Evolutionary conservation across 163 green algal species (phyloP).

Genomic region (Volvox carteri): DNA sequence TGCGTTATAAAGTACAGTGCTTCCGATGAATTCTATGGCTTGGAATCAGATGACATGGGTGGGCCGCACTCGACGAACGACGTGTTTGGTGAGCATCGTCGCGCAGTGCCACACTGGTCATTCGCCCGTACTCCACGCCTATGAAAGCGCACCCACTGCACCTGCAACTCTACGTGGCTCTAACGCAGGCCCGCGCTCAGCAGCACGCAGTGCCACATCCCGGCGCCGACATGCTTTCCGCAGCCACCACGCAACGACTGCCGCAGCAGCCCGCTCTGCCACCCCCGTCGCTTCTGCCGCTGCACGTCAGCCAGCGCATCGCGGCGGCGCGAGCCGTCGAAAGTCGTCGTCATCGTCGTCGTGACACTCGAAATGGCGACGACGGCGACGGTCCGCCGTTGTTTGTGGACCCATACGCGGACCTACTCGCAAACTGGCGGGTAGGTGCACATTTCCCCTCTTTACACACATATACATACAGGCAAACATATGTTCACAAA

Average conservation of each 20-base stretch:
- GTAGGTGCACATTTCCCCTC: background rate
- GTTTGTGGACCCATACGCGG: constrained; percentile 67
- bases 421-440: constrained; percentile 32
- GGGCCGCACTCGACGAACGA: background rate
- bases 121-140: too few species aligned
- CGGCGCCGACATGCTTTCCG: background rate
- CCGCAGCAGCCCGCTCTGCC: background rate
- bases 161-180: too few species aligned
- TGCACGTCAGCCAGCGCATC: constrained; percentile 24
- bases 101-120: too few species aligned
- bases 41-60: background rate
- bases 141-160: too few species aligned
- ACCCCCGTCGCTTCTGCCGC: background rate
- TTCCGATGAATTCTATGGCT: too few species aligned
- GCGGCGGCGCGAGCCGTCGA: constrained; percentile 14
- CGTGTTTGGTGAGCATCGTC: background rate
- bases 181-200: background rate
- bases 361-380: background rate
- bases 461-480: too few species aligned
- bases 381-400: background rate
- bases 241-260: background rate
- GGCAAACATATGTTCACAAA: too few species aligned
- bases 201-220: background rate
- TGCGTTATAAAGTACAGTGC: too few species aligned
- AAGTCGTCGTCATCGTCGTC: background rate